phyloP scores from a whole-genome alignment of 2,329 filamentous ascomycete species.

The Sarocladium brachiariae region DNA sequence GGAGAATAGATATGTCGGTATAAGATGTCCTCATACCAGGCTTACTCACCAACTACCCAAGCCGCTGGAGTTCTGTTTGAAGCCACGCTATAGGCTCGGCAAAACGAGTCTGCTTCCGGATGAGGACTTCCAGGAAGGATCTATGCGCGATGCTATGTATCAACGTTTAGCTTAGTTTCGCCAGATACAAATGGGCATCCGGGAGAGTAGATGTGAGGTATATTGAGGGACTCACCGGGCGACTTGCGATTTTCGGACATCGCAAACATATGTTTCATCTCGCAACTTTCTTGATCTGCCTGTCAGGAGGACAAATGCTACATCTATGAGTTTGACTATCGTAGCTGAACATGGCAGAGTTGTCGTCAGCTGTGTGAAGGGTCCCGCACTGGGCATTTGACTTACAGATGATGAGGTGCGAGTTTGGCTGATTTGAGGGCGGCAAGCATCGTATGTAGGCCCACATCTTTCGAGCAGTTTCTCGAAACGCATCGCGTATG shows the following conservation, averaged over 20 bases:
- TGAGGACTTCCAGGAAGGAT: slow-evolving; percentile 64
- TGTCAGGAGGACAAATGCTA: slow-evolving; percentile 58
- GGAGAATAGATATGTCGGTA: too few species aligned
- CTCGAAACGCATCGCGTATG: slow-evolving; percentile 65
- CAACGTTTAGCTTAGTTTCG: too few species aligned
- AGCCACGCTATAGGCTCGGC: slow-evolving; percentile 62
- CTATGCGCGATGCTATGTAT: slow-evolving; percentile 58
- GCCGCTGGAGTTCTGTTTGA: background rate
- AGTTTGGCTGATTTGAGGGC: slow-evolving; percentile 45
- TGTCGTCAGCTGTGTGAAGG: too few species aligned
- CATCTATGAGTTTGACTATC: slow-evolving; percentile 57
- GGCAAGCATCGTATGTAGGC: slow-evolving; percentile 55
- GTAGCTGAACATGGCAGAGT: slow-evolving; percentile 41
- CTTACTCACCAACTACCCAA: too few species aligned
- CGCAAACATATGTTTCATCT: slow-evolving; percentile 49
- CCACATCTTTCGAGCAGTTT: slow-evolving; percentile 72
- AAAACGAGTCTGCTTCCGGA: slow-evolving; percentile 65
- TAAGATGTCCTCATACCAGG: too few species aligned
- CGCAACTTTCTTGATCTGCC: slow-evolving; percentile 39
- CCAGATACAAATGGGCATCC: background rate
- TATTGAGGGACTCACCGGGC: slow-evolving; percentile 38
- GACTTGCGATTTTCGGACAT: slow-evolving; percentile 53
- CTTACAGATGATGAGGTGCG: slow-evolving; percentile 58
- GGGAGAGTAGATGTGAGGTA: background rate
- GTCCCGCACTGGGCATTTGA: slow-evolving; percentile 10